Base-by-base conservation (phyloP, 179 eudicot species). In the Spinacia oleracea region DNA sequence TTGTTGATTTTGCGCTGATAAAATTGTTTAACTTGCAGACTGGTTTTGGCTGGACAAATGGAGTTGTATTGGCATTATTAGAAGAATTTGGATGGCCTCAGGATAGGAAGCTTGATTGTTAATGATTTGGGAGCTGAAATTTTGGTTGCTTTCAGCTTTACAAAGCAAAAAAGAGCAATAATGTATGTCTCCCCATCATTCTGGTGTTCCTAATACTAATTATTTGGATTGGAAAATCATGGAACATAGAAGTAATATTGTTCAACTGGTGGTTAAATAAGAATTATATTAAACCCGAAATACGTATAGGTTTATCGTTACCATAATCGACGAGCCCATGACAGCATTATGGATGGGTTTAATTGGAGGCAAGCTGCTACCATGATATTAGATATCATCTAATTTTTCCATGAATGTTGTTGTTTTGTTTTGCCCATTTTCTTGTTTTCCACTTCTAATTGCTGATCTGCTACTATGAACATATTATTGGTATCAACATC, bases 11-110 rank as follows among this genome's bases (percentile, higher is more conserved):
- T 31, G 40, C 2, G 34, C 73, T 75, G 70, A 74, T 14, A 27
- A n/a, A 70, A 58, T 74, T 8, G 68, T 63, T 45, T 51, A n/a
- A 34, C 72, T 40, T 69, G 87, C 90, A 93, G 98, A 90, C 93
- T 29, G 98, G 99, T 31, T 92, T 96, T 76, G 97, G 97, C 5
- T 93, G 99, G 99, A 89, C 94, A 29, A 96, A 90, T 31, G 98
- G 99, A 76, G 98, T 96, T 50, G 92, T 86, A 34, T 84, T 93
- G 86, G 91, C 97, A 38, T 86, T 93, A 81, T 76, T 96, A 88
- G 98, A 95, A 78, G 94, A 91, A 85, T 96, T 96, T 69, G 98
- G 99, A 78, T 93, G 99, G 97, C 87, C 97, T 0, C 21, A 87
- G 77, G 90, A 89, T 77, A 71, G 81, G 70, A 91, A 85, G 78